These are phyloP conservation scores for Trichoderma erinaceum DNA, from an alignment of 495 filamentous ascomycete genomes.

Conservation along the genomic window DNA sequence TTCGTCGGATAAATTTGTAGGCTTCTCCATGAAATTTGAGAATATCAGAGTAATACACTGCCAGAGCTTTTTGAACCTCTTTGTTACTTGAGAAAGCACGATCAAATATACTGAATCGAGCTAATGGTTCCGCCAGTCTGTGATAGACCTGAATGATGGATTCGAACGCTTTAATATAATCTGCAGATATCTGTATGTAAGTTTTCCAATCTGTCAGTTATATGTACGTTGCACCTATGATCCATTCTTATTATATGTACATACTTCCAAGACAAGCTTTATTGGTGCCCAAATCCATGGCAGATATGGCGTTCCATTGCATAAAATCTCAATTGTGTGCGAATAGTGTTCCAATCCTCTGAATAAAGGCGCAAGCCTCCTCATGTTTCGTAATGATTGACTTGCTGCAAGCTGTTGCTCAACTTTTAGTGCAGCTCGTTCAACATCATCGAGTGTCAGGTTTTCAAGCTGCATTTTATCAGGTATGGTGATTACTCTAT, in stretches of 20 bases:
- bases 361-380: conserved; percentile 35
- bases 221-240: background rate
- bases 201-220: conserved; percentile 36
- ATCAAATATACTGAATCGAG: conserved; percentile 31
- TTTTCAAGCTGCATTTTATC: conserved; percentile 26
- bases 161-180: conserved; percentile 35
- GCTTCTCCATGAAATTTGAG: conserved; percentile 41
- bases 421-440: conserved; percentile 30
- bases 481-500: conserved; percentile 22
- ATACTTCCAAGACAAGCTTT: conserved; percentile 38
- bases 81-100: conserved; percentile 27
- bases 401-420: conserved; percentile 33
- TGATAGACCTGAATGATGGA: conserved; percentile 36
- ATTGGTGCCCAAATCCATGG: conserved; percentile 45
- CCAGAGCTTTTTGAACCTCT: conserved; percentile 35
- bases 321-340: conserved; percentile 35
- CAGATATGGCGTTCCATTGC: conserved; percentile 42
- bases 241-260: background rate
- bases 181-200: conserved; percentile 36
- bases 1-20: conserved; percentile 39
- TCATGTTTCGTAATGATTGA: conserved; percentile 34
- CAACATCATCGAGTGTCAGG: conserved; percentile 37
- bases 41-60: conserved; percentile 39
- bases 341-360: conserved; percentile 35
- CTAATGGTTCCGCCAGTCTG: conserved; percentile 33